Percentiles rank a stretch among this genome's conserved stretches.
Conservation (phyloP, 441 rosid genomes). For the Manihot esculenta region DNA sequence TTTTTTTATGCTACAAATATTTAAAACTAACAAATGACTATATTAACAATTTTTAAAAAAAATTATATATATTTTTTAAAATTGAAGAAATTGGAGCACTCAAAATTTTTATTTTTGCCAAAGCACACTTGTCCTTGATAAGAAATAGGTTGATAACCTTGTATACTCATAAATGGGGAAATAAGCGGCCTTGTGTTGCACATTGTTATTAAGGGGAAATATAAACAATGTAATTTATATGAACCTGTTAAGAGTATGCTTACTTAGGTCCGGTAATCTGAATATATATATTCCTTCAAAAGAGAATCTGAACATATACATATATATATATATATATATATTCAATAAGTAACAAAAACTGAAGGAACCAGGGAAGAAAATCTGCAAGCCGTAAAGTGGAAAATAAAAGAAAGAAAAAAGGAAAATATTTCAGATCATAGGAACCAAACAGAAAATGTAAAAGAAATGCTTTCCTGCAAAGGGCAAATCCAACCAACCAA, state of each 20-base stretch:
- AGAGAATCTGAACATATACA: too few species aligned
- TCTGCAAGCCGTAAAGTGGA: too few species aligned
- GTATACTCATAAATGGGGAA: not conserved
- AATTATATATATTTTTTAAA: too few species aligned
- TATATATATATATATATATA: too few species aligned
- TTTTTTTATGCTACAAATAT: too few species aligned
- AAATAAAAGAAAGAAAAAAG: not conserved
- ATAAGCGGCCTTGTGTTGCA: not conserved
- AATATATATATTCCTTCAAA: too few species aligned
- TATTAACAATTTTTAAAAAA: too few species aligned
- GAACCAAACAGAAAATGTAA: not conserved
- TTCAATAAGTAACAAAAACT: too few species aligned
- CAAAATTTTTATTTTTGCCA: too few species aligned
- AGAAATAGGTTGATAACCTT: not conserved
- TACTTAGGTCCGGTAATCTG: not conserved
- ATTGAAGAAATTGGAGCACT: too few species aligned
- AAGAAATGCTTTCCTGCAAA: not conserved
- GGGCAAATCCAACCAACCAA: not conserved
- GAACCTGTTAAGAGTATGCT: not conserved
- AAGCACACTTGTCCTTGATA: not conserved
- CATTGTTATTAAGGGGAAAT: not conserved
- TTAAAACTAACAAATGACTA: too few species aligned
- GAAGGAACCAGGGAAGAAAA: not conserved
- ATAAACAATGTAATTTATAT: too few species aligned
- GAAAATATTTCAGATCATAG: not conserved